Percentiles rank a stretch among this genome's conserved stretches.
These are phyloP conservation scores for Excoecaria cochinchinensis DNA, from an alignment of 345 rosid species.

Conservation along the genomic window DNA sequence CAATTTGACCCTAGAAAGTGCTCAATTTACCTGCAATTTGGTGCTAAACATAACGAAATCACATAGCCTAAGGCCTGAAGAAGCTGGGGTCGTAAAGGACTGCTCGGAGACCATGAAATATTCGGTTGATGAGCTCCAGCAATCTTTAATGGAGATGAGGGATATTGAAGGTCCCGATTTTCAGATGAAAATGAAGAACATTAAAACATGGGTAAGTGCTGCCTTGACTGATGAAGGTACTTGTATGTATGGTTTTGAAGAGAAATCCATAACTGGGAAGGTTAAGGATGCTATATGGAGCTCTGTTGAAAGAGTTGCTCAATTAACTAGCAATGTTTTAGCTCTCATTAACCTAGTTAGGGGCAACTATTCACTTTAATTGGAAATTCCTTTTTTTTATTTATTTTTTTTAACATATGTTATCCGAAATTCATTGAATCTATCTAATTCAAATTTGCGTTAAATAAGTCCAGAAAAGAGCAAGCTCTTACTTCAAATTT, in stretches of 20 bases:
- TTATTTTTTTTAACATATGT: no score
- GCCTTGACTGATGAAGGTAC: constrained; percentile 48
- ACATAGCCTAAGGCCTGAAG: constrained; percentile 22
- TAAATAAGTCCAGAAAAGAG: no score
- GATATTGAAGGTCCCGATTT: constrained; percentile 37
- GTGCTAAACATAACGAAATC: constrained; percentile 16
- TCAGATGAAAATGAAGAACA: constrained; percentile 26
- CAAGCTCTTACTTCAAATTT: no score
- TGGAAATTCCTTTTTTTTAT: no score
- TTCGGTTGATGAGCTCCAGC: constrained; percentile 32
- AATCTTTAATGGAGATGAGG: constrained; percentile 34
- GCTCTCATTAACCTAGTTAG: constrained; percentile 29
- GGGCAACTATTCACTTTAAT: not conserved
- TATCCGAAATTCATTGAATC: no score
- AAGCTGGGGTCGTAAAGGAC: constrained; percentile 33
- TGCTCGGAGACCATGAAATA: constrained; percentile 37
- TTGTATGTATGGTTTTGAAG: constrained; percentile 41
- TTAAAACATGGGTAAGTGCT: constrained; percentile 54
- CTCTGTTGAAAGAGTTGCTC: constrained; percentile 27
- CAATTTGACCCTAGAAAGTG: constrained; percentile 25
- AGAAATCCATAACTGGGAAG: constrained; percentile 18
- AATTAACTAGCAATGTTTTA: constrained; percentile 45
- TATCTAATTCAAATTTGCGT: no score
- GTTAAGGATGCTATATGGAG: constrained; percentile 28
- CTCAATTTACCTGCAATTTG: constrained; percentile 13